Evolutionary conservation across 441 rosid genomes (phyloP), one percentile per base, ranked within the genome.

Genomic region (Flueggea neowawraea): DNA sequence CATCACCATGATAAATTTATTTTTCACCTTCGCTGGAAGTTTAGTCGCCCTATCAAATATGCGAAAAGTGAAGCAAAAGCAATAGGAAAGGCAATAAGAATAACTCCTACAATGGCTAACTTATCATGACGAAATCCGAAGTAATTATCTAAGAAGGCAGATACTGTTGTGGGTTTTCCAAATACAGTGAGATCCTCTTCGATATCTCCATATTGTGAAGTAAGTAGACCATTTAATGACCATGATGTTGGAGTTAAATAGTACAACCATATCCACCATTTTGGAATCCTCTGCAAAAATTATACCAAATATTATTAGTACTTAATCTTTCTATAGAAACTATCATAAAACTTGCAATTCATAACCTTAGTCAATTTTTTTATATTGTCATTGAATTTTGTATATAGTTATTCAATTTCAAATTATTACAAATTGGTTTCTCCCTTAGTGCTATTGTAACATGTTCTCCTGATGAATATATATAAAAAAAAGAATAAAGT

Each of bases 251-350:
- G 94, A 66, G 80, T 78, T 14, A 87, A 75, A 85, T 86, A 85
- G 11, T 79, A 89, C 59, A 76, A 78, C 91, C 96, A 87, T 0
- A 73, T 55, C 96, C 96, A 89, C 94, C 94, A 89, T 62, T 79
- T 81, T 1, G 94, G 94, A 13, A 87, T 82, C 58, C 64, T 68
- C 84, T 80, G 72, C 61, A 43, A 6, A 11, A 43, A 1, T 43
- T 11, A 43, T 0, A 71, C 11, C 28, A 12, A 44, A 17, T 16
- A 50, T 45, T 65, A 62, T 64, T 16, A 51, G 16, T 51, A 12
- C 10, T 16, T 51, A 14, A 12, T 14, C 9, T 51, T 51, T 6
- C 54, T 6, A 7, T 16, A 43, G 12, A 1, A 43, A 22, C 28
- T 22, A 22, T 22, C 45, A 43, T 6, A 6, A 43, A 43, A 1